These are phyloP conservation scores for Setomelanomma holmii DNA, from an alignment of 2,329 filamentous ascomycete species.

Conservation along the genomic window DNA sequence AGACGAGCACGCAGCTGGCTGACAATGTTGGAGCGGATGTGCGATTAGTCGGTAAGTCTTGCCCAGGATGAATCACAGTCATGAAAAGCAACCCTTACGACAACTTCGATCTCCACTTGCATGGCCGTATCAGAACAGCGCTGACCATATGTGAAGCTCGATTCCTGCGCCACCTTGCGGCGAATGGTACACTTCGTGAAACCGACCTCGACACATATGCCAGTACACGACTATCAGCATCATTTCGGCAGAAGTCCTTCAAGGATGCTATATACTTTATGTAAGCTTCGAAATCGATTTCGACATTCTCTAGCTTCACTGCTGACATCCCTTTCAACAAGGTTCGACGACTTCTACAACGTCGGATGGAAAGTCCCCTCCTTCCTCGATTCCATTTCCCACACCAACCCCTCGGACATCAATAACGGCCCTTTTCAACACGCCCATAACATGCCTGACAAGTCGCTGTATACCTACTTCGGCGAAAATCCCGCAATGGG, in stretches of 20 bases:
- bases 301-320: not conserved
- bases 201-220: constrained; percentile 9
- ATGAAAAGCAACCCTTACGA: no score
- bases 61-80: not conserved
- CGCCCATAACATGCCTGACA: constrained; percentile 7
- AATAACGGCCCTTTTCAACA: constrained; percentile 14
- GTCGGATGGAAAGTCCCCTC: constrained; percentile 17
- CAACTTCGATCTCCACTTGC: no score
- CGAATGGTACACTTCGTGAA: constrained; percentile 12
- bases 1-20: constrained; percentile 7
- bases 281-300: not conserved
- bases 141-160: constrained; percentile 2
- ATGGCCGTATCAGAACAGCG: no score
- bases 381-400: constrained; percentile 12
- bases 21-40: constrained; percentile 6
- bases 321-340: not conserved
- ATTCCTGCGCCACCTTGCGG: constrained; percentile 14
- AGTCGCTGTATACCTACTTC: constrained; percentile 10
- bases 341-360: constrained; percentile 17
- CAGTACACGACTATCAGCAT: constrained; percentile 14
- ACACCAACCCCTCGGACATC: constrained; percentile 9
- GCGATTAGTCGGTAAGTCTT: constrained; percentile 11
- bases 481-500: constrained; percentile 13
- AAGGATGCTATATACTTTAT: constrained; percentile 12
- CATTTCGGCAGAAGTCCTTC: constrained; percentile 11